phyloP scores from a whole-genome alignment of 352 stramenopile species.

The Phytophthora idaei region DNA sequence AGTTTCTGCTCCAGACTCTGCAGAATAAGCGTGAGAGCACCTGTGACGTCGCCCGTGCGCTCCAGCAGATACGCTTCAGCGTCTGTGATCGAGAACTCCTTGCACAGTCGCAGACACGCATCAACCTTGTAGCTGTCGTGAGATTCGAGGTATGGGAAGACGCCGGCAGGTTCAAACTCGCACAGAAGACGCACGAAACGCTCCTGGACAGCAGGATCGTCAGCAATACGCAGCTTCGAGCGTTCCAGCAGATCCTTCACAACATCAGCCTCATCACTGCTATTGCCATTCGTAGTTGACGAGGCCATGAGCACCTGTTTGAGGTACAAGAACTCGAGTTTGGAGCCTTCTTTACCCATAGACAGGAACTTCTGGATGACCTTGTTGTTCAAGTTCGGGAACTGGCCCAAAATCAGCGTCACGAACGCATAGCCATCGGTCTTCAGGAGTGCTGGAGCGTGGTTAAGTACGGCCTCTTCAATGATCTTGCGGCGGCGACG shows the following conservation, averaged over 20 bases:
- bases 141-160: constrained; percentile 84
- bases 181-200: constrained; percentile 82
- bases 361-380: constrained; percentile 85
- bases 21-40: constrained; percentile 92
- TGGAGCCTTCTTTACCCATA: constrained; percentile 77
- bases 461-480: constrained; percentile 76
- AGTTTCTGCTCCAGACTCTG: constrained; percentile 93
- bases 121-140: constrained; percentile 91
- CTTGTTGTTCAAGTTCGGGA: constrained; percentile 86
- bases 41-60: constrained; percentile 92
- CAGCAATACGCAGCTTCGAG: constrained; percentile 80
- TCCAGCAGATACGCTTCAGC: constrained; percentile 93
- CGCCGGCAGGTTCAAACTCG: constrained; percentile 75
- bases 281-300: constrained; percentile 47
- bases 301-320: constrained; percentile 77
- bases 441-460: constrained; percentile 85
- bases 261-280: constrained; percentile 73
- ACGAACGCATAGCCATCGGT: constrained; percentile 90
- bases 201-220: constrained; percentile 84
- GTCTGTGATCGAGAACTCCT: constrained; percentile 85
- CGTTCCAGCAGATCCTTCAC: constrained; percentile 83
- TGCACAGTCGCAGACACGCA: constrained; percentile 82
- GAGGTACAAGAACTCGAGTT: constrained; percentile 85
- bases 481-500: constrained; percentile 68
- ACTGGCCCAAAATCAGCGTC: constrained; percentile 86